Conservation (phyloP, 352 stramenopile species). For the Phytophthora podocarpi region DNA sequence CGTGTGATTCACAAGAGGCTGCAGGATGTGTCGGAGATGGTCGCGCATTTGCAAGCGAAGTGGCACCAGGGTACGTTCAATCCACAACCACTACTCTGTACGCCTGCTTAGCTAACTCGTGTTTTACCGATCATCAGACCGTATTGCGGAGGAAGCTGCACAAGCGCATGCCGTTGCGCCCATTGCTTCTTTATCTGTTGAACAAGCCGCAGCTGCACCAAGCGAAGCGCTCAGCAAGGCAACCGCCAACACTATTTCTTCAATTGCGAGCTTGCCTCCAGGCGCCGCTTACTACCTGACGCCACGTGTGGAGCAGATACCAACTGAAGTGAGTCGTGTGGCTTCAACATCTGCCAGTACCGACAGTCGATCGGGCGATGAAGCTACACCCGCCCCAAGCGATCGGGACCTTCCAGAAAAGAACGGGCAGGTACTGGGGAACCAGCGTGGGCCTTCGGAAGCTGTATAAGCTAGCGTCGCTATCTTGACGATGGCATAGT, state of each 20-base stretch:
- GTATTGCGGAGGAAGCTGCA: slow-evolving; percentile 37
- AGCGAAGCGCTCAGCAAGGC: slow-evolving; percentile 21
- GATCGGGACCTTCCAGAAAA: slow-evolving; percentile 27
- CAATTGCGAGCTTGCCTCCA: slow-evolving; percentile 31
- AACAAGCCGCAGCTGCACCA: slow-evolving; percentile 22
- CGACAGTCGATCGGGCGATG: slow-evolving; percentile 29
- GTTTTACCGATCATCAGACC: slow-evolving; percentile 21
- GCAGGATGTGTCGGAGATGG: slow-evolving; percentile 78
- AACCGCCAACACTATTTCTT: slow-evolving; percentile 19
- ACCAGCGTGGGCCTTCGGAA: slow-evolving; percentile 33
- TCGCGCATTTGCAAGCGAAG: slow-evolving; percentile 68
- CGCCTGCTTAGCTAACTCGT: slow-evolving; percentile 6
- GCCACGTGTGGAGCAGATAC: slow-evolving; percentile 28
- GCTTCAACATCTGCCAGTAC: slow-evolving; percentile 8
- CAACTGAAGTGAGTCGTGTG: slow-evolving; percentile 18
- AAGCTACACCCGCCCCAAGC: slow-evolving; percentile 5
- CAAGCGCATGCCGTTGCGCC: slow-evolving; percentile 25
- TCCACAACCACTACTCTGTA: neutral
- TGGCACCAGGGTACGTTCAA: slow-evolving; percentile 62
- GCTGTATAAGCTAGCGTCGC: slow-evolving; percentile 23
- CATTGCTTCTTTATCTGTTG: slow-evolving; percentile 21
- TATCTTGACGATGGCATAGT: neutral
- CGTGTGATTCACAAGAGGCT: slow-evolving; percentile 76
- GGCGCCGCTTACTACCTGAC: slow-evolving; percentile 40
- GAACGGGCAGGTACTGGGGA: slow-evolving; percentile 21